A percentile compares a stretch with the other conserved stretches of the same genome.
These are phyloP conservation scores for Ascodesmis nigricans DNA, from an alignment of 495 filamentous ascomycete species.

Conservation along the genomic window DNA sequence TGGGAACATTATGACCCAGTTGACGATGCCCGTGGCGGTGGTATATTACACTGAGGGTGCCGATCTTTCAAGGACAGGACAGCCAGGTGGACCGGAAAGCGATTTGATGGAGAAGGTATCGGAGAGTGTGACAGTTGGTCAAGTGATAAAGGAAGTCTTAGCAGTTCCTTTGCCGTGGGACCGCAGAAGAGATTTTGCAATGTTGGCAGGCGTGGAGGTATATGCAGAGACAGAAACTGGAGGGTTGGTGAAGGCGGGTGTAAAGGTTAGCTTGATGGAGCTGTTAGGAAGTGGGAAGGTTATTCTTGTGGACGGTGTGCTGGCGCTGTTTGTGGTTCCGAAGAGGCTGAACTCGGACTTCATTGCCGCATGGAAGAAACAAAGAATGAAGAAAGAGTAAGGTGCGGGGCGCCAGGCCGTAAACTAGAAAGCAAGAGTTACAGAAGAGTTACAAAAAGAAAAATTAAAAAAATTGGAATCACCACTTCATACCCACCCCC, in stretches of 20 bases:
- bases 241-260: slow-evolving; percentile 74
- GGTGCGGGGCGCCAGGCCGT: neutral
- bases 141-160: slow-evolving; percentile 64
- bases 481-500: no score
- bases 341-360: slow-evolving; percentile 42
- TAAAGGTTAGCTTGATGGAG: slow-evolving; percentile 54
- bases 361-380: slow-evolving; percentile 65
- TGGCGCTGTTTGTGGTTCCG: slow-evolving; percentile 62
- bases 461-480: no score
- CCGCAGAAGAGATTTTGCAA: slow-evolving; percentile 38
- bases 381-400: slow-evolving; percentile 30
- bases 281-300: slow-evolving; percentile 54
- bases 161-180: slow-evolving; percentile 66
- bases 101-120: slow-evolving; percentile 77
- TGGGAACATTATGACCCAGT: slow-evolving; percentile 40
- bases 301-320: slow-evolving; percentile 67
- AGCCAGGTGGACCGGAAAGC: slow-evolving; percentile 41
- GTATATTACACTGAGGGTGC: slow-evolving; percentile 49
- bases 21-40: slow-evolving; percentile 59
- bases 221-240: slow-evolving; percentile 67
- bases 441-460: no score
- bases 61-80: neutral
- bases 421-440: no score
- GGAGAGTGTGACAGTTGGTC: slow-evolving; percentile 44
- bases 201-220: slow-evolving; percentile 45